Evolutionary conservation across 306 rosid genomes (phyloP).

Genomic region (Prunus davidiana): DNA sequence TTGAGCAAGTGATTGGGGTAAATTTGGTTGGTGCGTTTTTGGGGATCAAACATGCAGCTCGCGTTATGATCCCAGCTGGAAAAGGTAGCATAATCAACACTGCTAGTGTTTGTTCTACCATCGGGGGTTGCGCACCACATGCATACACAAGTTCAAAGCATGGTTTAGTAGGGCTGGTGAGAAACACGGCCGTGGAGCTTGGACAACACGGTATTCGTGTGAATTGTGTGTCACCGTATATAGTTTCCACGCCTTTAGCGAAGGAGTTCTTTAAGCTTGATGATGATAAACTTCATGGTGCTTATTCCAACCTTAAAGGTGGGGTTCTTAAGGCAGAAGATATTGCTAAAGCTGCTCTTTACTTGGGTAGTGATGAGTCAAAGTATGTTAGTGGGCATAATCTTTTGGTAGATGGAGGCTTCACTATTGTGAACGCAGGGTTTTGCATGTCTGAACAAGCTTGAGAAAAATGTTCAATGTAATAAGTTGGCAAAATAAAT

Average conservation of each 20-base stretch:
- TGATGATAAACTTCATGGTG: slow-evolving; percentile 3
- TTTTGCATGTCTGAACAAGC: slow-evolving; percentile 14
- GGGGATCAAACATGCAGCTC: slow-evolving; percentile 49
- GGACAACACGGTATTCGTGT: slow-evolving; percentile 46
- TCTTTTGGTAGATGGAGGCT: slow-evolving; percentile 56
- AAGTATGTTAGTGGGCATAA: slow-evolving; percentile 51
- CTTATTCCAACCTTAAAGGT: slow-evolving; percentile 34
- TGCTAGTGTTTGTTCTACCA: slow-evolving; percentile 22
- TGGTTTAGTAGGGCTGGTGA: slow-evolving; percentile 36
- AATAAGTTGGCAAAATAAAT: background rate
- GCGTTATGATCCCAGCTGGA: slow-evolving; percentile 35
- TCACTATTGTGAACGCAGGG: slow-evolving; percentile 1
- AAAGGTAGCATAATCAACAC: slow-evolving; percentile 38
- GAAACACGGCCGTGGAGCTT: slow-evolving; percentile 39
- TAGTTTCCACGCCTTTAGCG: slow-evolving; percentile 33
- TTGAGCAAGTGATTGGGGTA: slow-evolving; percentile 35
- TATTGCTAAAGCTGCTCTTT: slow-evolving; percentile 54
- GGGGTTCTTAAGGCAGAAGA: slow-evolving; percentile 21
- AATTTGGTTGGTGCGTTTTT: slow-evolving; percentile 39
- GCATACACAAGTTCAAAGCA: slow-evolving; percentile 44
- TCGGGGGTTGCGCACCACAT: slow-evolving; percentile 34
- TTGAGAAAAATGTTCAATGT: background rate
- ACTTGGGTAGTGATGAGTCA: slow-evolving; percentile 49
- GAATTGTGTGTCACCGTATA: slow-evolving; percentile 41
- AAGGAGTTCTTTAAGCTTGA: slow-evolving; percentile 23